Percentiles rank a stretch among this genome's conserved stretches.
These are phyloP conservation scores for Beauveria asiatica DNA, from an alignment of 2,329 filamentous ascomycete genomes.

Conservation along the genomic window DNA sequence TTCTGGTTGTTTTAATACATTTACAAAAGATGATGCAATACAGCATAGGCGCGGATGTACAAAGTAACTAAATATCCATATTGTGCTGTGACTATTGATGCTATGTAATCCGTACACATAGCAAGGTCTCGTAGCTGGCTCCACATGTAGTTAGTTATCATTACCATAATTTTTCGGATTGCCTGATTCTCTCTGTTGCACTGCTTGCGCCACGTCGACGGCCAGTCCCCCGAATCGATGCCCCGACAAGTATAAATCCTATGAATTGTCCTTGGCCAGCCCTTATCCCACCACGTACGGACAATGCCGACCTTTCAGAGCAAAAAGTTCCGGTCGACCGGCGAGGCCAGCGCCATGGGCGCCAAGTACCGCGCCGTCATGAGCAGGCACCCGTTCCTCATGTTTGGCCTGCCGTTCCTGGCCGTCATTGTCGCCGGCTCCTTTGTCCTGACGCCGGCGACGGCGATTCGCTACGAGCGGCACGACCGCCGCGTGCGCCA, in stretches of 20 bases:
- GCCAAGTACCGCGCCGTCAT: constrained; percentile 69
- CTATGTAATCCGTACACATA: too few relatives aligned
- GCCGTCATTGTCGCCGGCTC: constrained; percentile 82
- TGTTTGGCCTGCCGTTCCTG: constrained; percentile 93
- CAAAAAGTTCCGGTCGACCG: constrained; percentile 62
- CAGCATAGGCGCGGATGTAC: neutral
- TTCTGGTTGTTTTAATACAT: neutral
- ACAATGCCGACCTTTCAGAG: constrained; percentile 48
- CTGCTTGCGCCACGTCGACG: neutral
- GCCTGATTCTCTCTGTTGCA: neutral
- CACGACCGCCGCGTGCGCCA: constrained; percentile 85
- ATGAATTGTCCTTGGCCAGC: neutral
- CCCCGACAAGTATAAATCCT: neutral
- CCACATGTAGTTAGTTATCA: constrained; percentile 8
- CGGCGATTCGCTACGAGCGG: constrained; percentile 86
- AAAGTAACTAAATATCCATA: neutral
- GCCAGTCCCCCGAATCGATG: neutral
- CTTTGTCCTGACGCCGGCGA: constrained; percentile 89
- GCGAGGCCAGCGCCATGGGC: constrained; percentile 60
- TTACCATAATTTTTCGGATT: neutral
- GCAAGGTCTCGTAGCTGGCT: neutral
- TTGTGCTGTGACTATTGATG: too few relatives aligned
- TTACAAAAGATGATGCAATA: neutral
- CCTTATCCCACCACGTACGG: neutral
- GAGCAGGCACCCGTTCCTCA: constrained; percentile 72